phyloP scores from a whole-genome alignment of 1,139 yeast genomes.

The Nakaseomyces glabratus region DNA sequence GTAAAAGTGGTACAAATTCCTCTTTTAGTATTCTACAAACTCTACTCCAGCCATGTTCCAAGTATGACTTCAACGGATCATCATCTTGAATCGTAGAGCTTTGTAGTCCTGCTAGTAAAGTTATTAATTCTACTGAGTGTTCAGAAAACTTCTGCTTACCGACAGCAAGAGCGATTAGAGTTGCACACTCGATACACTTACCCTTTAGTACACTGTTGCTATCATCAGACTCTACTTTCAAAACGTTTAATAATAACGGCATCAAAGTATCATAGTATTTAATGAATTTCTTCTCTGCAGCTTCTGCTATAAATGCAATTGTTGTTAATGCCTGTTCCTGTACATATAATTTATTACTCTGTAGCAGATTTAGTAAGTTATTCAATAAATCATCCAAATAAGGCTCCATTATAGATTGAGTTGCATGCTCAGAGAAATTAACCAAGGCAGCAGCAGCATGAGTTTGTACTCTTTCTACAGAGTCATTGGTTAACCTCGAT shows the following conservation, averaged over 20 bases:
- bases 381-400: constrained; percentile 72
- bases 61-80: constrained; percentile 78
- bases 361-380: constrained; percentile 64
- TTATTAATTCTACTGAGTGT: constrained; percentile 66
- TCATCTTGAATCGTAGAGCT: constrained; percentile 46
- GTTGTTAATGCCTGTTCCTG: constrained; percentile 97
- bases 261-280: constrained; percentile 91
- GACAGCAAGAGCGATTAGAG: constrained; percentile 92
- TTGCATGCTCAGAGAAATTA: constrained; percentile 86
- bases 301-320: constrained; percentile 94
- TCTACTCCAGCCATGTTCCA: constrained; percentile 96
- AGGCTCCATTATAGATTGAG: constrained; percentile 81
- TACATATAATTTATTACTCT: constrained; percentile 82
- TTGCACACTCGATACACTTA: constrained; percentile 90
- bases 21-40: constrained; percentile 77
- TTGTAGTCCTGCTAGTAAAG: constrained; percentile 67
- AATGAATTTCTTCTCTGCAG: constrained; percentile 83
- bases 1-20: constrained; percentile 80
- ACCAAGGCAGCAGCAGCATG: constrained; percentile 99
- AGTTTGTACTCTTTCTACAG: constrained; percentile 88
- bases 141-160: constrained; percentile 83
- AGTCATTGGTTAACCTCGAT: constrained; percentile 58
- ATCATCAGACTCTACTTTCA: constrained; percentile 69
- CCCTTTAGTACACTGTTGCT: constrained; percentile 79
- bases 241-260: constrained; percentile 77